Conservation (phyloP, 352 stramenopile species). For the Sclerospora graminicola region DNA sequence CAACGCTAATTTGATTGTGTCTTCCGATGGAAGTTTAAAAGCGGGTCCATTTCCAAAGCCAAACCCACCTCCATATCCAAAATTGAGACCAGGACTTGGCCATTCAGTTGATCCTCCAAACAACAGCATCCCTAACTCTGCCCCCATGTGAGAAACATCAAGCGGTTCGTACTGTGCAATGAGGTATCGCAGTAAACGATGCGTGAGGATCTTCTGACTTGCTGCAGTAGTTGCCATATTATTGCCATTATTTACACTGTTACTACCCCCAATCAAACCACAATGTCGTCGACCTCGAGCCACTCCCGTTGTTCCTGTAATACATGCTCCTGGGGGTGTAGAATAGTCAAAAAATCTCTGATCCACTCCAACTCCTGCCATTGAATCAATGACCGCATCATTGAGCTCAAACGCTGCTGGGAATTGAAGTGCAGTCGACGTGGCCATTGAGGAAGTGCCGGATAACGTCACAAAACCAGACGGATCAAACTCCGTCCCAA, state of each 20-base stretch:
- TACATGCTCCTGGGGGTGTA: slow-evolving; percentile 9
- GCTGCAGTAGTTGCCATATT: background rate
- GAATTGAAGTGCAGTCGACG: slow-evolving; percentile 34
- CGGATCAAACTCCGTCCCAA: slow-evolving; percentile 47
- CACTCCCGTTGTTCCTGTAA: slow-evolving; percentile 1
- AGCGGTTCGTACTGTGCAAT: slow-evolving; percentile 71
- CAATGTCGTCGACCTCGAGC: slow-evolving; percentile 17
- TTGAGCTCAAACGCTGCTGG: slow-evolving; percentile 41
- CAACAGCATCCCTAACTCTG: slow-evolving; percentile 46
- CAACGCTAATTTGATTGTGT: slow-evolving; percentile 59
- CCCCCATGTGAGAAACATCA: slow-evolving; percentile 56
- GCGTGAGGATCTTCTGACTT: slow-evolving; percentile 14
- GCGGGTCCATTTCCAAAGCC: slow-evolving; percentile 3
- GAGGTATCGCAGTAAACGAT: slow-evolving; percentile 62
- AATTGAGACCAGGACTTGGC: slow-evolving; percentile 13
- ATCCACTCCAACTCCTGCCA: slow-evolving; percentile 24
- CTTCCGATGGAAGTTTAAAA: slow-evolving; percentile 45
- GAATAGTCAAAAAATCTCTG: slow-evolving; percentile 40
- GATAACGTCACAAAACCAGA: slow-evolving; percentile 45
- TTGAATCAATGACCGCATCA: slow-evolving; percentile 34
- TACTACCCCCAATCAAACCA: slow-evolving; percentile 8
- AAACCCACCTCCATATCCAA: slow-evolving; percentile 15
- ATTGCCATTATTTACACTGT: background rate
- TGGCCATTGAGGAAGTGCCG: slow-evolving; percentile 5
- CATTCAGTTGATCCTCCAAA: slow-evolving; percentile 30